Conservation (phyloP, 2,329 filamentous ascomycete genomes). For the Talaromyces atroroseus region DNA sequence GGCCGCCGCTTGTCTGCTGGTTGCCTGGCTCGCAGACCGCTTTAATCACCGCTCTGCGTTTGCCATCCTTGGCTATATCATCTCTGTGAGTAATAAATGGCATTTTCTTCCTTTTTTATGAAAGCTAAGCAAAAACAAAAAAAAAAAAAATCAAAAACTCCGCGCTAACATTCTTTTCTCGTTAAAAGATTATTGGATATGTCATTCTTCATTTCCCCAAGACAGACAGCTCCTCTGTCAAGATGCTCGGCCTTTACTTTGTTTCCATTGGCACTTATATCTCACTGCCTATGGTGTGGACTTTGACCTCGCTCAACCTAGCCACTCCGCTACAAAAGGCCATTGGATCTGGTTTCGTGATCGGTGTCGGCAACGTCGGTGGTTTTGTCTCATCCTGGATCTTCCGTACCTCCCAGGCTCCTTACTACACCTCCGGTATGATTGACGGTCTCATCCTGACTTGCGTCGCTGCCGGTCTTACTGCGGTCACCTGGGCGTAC, state of each 20-base stretch:
- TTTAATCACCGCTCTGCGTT: slow-evolving; percentile 1
- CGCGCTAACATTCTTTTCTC: background rate
- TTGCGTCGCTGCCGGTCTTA: background rate
- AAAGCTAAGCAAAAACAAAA: too few species aligned
- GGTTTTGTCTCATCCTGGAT: slow-evolving; percentile 3
- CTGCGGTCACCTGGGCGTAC: background rate
- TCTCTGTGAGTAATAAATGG: background rate
- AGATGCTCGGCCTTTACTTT: slow-evolving; percentile 4
- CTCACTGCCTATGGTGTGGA: slow-evolving; percentile 6
- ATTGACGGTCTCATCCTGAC: slow-evolving; percentile 3
- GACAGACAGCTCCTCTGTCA: background rate
- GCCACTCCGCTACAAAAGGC: slow-evolving; percentile 4
- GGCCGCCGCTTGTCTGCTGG: background rate
- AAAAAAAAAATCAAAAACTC: too few species aligned
- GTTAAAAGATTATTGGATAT: background rate
- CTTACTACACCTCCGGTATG: slow-evolving; percentile 3
- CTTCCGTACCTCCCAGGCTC: background rate
- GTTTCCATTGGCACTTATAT: slow-evolving; percentile 5
- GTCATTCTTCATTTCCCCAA: background rate
- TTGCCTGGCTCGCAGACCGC: slow-evolving; percentile 1
- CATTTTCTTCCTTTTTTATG: too few species aligned
- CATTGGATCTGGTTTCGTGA: slow-evolving; percentile 3
- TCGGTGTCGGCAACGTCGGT: slow-evolving; percentile 1
- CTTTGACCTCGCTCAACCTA: background rate
- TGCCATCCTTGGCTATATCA: slow-evolving; percentile 3